Base-by-base conservation (phyloP, 2,329 filamentous ascomycete genomes). In the Neofusicoccum umdonicola region DNA sequence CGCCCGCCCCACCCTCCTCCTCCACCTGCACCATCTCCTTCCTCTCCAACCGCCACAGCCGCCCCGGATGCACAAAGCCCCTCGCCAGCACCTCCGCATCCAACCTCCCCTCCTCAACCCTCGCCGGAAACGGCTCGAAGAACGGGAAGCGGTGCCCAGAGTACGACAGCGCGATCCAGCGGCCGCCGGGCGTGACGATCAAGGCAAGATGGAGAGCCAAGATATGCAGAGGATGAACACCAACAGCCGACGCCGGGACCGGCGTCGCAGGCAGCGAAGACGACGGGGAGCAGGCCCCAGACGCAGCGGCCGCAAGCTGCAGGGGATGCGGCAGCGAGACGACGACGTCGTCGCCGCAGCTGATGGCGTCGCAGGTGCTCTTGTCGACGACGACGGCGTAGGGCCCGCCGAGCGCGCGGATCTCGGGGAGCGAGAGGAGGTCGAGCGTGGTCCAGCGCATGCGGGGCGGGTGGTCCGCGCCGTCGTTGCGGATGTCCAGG, bases 161-260 rank as follows among this genome's bases (percentile, higher is more conserved):
- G 66, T 79, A 80, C 0, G 77, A 79, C 3, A 80, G 65, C 4
- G 73, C 68, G 52, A 81, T 73, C 78, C 78, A 80, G 22, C 70
- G 71, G 4, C 72, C 76, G 4, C 70, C 70, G 1, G 78, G 76
- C 2, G 77, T 76, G 0, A 77, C 71, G 4, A 79, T 64, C 3
- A 75, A 69, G 1, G 78, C 78, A 7, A 81, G 69, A 65, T 81
- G 75, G 2, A 80, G 70, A 13, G 77, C 77, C 47, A 80, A 68
- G 27, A 80, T 66, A 42, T 76, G 72, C 3, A 80, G 61, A 17
- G 78, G 78, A 61, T 80, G 75, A 3, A 79, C 67, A 44, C 66
- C 11, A 13, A 34, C 13, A 31, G 27, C 6, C 27, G 27, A 31
- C 4, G 27, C 27, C 27, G 27, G 5, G 6, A 31, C 6, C 27